Conservation (phyloP, 192 early-diverging fungal species). For the Entomortierella chlamydospora region DNA sequence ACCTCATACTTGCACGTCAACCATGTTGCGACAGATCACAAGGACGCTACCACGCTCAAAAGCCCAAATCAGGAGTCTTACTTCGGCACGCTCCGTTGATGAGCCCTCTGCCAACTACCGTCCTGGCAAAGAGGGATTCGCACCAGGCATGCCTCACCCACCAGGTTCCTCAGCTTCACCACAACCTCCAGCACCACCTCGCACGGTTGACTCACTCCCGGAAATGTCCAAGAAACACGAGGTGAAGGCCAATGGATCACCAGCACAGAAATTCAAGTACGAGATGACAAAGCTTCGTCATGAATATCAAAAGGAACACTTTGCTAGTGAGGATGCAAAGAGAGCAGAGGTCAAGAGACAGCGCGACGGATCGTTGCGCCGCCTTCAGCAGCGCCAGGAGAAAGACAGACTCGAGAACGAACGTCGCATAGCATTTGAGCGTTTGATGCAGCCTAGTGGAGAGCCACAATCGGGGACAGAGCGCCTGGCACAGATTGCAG, state of each 20-base stretch:
- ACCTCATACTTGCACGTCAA: neutral
- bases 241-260: conserved; percentile 31
- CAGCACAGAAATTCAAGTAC: conserved; percentile 40
- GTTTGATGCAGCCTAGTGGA: conserved; percentile 38
- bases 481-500: conserved; percentile 26
- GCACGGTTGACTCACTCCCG: conserved; percentile 37
- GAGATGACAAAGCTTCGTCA: conserved; percentile 54
- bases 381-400: conserved; percentile 27
- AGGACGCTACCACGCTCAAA: conserved; percentile 21
- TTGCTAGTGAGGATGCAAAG: conserved; percentile 13
- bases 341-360: conserved; percentile 21
- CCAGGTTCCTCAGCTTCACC: conserved; percentile 41
- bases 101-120: conserved; percentile 48
- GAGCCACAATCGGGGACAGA: conserved; percentile 16
- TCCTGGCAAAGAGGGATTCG: conserved; percentile 50
- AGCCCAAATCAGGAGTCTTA: conserved; percentile 25
- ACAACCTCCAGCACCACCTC: conserved; percentile 35
- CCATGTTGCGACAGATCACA: conserved; percentile 50
- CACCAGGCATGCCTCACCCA: conserved; percentile 51
- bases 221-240: conserved; percentile 51
- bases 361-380: conserved; percentile 39
- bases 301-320: conserved; percentile 43
- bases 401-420: conserved; percentile 40
- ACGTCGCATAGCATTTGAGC: conserved; percentile 33
- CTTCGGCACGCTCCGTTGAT: conserved; percentile 40